Percentiles rank a stretch among this genome's conserved stretches.
Conservation (phyloP, 257 asterid genomes). For the Penstemon eatonii region DNA sequence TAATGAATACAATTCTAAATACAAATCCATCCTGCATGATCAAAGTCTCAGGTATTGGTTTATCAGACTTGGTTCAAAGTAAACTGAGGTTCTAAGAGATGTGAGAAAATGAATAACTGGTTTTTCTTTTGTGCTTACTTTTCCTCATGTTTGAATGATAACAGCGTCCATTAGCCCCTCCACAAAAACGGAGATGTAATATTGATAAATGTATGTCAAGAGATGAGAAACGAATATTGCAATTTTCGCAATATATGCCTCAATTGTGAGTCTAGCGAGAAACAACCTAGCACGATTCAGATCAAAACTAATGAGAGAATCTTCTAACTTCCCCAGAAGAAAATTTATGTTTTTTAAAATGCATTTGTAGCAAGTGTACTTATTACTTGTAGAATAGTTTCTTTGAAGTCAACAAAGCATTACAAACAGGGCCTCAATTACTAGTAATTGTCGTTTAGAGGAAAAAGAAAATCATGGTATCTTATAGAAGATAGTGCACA, state of each 20-base stretch:
- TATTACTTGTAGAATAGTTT: neutral
- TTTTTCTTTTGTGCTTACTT: neutral
- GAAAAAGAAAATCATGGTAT: neutral
- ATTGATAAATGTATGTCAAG: neutral
- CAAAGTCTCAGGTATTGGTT: neutral
- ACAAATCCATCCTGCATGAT: neutral
- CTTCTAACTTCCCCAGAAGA: neutral
- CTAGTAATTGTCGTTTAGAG: neutral
- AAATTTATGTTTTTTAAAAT: neutral
- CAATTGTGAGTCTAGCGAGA: neutral
- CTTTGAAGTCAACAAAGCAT: conserved; percentile 6
- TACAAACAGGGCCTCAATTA: neutral
- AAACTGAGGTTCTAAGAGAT: neutral
- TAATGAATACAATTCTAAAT: conserved; percentile 7
- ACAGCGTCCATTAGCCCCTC: neutral
- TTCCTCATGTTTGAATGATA: too few species aligned
- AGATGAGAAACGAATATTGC: neutral
- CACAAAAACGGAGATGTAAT: neutral
- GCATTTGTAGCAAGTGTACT: neutral
- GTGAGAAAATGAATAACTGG: neutral
- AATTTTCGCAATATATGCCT: conserved; percentile 3
- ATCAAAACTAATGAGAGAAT: neutral
- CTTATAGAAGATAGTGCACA: too few species aligned
- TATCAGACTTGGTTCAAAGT: neutral
- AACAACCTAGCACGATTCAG: neutral